Evolutionary conservation across 306 rosid species (phyloP).

Genomic region (Chamaecrista fasciculata): DNA sequence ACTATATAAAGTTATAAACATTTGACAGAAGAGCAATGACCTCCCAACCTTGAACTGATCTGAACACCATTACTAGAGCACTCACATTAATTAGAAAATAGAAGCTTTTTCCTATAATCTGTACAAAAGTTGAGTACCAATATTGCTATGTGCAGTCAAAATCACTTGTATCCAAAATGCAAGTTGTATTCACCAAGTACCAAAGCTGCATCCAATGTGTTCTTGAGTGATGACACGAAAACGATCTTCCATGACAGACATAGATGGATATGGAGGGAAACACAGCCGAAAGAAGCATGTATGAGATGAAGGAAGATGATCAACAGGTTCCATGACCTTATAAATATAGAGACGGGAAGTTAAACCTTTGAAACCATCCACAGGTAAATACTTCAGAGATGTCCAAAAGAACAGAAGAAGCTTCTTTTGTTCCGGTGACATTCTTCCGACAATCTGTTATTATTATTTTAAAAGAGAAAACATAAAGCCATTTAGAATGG

Average conservation of each 20-base stretch:
- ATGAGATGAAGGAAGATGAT: slow-evolving; percentile 78
- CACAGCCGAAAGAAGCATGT: slow-evolving; percentile 76
- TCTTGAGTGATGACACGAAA: slow-evolving; percentile 76
- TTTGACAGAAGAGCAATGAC: slow-evolving; percentile 45
- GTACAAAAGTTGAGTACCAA: slow-evolving; percentile 52
- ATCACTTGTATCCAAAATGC: slow-evolving; percentile 27
- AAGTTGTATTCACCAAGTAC: slow-evolving; percentile 20
- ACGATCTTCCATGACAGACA: slow-evolving; percentile 54
- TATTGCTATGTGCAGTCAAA: slow-evolving; percentile 36
- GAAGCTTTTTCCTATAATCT: slow-evolving; percentile 52
- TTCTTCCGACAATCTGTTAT: slow-evolving; percentile 62
- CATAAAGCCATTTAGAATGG: slow-evolving; percentile 22
- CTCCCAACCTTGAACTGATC: slow-evolving; percentile 39
- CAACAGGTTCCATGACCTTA: slow-evolving; percentile 45
- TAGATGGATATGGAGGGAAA: slow-evolving; percentile 71
- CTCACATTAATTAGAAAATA: slow-evolving; percentile 28
- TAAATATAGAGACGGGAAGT: slow-evolving; percentile 61
- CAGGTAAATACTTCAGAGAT: slow-evolving; percentile 84
- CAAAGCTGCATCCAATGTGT: slow-evolving; percentile 79
- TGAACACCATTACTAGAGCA: slow-evolving; percentile 30
- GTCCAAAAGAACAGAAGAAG: slow-evolving; percentile 91
- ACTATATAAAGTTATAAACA: slow-evolving; percentile 60
- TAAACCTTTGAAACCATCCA: slow-evolving; percentile 81
- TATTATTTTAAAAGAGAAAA: background rate
- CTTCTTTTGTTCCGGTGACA: slow-evolving; percentile 74